Percentiles rank a stretch among this genome's conserved stretches.
These are phyloP conservation scores for Colletotrichum destructivum DNA, from an alignment of 2,329 filamentous ascomycete species.

Conservation along the genomic window DNA sequence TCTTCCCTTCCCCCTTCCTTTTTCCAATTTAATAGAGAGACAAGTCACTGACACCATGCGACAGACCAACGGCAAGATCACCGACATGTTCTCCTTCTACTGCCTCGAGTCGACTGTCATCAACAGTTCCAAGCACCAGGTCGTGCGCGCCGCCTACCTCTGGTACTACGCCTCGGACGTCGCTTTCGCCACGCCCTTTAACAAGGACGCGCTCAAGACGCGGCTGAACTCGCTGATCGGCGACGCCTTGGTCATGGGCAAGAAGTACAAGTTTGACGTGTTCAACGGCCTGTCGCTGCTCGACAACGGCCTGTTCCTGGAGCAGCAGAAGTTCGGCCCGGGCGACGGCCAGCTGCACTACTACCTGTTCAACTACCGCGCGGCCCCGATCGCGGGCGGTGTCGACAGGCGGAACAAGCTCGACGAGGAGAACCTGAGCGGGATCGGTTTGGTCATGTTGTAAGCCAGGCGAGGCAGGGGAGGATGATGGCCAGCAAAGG, in stretches of 20 bases:
- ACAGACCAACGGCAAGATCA: constrained; percentile 80
- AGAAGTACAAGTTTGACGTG: constrained; percentile 89
- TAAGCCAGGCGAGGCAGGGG: constrained; percentile 46
- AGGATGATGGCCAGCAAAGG: background rate
- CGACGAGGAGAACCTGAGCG: constrained; percentile 84
- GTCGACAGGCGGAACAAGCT: constrained; percentile 84
- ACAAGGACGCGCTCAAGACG: constrained; percentile 76
- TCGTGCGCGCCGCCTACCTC: constrained; percentile 91
- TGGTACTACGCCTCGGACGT: constrained; percentile 96
- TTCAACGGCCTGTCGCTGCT: constrained; percentile 96
- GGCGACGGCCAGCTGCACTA: constrained; percentile 97
- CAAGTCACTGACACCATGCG: constrained; percentile 38
- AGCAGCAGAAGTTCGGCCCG: constrained; percentile 93
- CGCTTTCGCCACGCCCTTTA: constrained; percentile 73
- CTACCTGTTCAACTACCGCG: constrained; percentile 97
- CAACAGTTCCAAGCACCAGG: constrained; percentile 81
- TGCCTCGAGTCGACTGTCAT: constrained; percentile 94
- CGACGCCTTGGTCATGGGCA: constrained; percentile 90
- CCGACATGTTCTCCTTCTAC: constrained; percentile 98
- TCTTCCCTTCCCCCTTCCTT: background rate
- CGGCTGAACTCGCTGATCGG: constrained; percentile 85
- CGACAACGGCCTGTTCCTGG: constrained; percentile 94
- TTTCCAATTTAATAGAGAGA: background rate
- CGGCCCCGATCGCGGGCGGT: constrained; percentile 87
- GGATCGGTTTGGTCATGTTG: constrained; percentile 89